phyloP scores from a whole-genome alignment of 2,329 filamentous ascomycete genomes.

The Verticillium zaregamsianum region DNA sequence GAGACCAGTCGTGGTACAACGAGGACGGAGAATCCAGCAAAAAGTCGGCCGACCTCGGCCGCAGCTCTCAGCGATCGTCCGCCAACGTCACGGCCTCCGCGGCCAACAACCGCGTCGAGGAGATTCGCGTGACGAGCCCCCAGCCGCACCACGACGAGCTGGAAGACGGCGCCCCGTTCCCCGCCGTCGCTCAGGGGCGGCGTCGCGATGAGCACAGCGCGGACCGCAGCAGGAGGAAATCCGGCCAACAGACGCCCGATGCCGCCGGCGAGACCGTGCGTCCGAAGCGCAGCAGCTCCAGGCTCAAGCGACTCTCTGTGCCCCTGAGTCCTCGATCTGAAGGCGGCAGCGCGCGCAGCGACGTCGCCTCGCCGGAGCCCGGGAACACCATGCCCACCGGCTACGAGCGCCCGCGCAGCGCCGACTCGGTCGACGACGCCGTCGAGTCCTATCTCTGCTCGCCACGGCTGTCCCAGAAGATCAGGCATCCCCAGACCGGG shows the following conservation, averaged over 20 bases:
- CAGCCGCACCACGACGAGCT: constrained; percentile 16
- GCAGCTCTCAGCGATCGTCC: background rate
- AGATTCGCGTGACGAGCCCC: background rate
- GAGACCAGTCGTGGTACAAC: constrained; percentile 10
- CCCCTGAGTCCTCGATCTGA: constrained; percentile 38
- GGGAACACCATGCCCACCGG: constrained; percentile 35
- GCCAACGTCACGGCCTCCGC: background rate
- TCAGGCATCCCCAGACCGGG: constrained; percentile 79
- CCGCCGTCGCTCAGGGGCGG: constrained; percentile 60
- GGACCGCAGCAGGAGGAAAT: constrained; percentile 41
- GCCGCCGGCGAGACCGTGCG: constrained; percentile 38
- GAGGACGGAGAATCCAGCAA: constrained; percentile 12
- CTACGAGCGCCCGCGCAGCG: constrained; percentile 71
- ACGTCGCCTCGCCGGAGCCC: constrained; percentile 13
- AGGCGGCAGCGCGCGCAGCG: constrained; percentile 19
- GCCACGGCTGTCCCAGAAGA: constrained; percentile 80
- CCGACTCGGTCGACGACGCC: constrained; percentile 84
- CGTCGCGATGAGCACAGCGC: constrained; percentile 45
- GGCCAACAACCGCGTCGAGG: background rate
- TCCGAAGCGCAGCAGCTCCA: constrained; percentile 52
- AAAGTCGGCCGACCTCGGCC: constrained; percentile 20
- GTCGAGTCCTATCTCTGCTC: constrained; percentile 82
- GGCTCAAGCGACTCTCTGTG: constrained; percentile 54
- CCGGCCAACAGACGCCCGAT: constrained; percentile 46
- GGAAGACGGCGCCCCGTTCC: constrained; percentile 67